phyloP scores from a whole-genome alignment of 2,329 filamentous ascomycete genomes.

The Anisogramma anomala region DNA sequence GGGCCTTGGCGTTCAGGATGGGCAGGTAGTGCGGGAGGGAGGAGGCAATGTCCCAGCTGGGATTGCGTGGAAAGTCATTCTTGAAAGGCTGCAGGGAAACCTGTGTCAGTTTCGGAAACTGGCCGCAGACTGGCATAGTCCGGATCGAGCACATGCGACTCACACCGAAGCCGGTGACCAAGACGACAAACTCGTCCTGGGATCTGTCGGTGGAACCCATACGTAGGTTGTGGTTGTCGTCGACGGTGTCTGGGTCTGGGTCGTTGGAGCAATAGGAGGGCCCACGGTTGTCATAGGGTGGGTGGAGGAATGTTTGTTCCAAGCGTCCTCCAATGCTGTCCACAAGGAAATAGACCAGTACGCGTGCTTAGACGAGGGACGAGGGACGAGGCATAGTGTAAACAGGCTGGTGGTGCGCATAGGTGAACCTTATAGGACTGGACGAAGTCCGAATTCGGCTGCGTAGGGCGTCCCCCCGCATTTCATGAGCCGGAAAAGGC shows the following conservation, averaged over 20 bases:
- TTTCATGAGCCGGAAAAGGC: not conserved
- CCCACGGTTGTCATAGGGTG: not conserved
- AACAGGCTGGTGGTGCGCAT: too few relatives aligned
- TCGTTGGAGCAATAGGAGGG: not conserved
- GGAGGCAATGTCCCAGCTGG: slow-evolving; percentile 67
- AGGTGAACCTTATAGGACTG: too few relatives aligned
- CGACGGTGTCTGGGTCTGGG: not conserved
- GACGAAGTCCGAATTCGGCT: too few relatives aligned
- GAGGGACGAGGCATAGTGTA: too few relatives aligned
- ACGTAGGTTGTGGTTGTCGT: not conserved
- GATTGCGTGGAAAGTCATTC: slow-evolving; percentile 59
- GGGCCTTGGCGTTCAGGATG: slow-evolving; percentile 32
- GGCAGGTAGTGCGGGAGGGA: slow-evolving; percentile 55
- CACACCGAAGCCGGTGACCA: slow-evolving; percentile 53
- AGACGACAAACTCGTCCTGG: slow-evolving; percentile 42
- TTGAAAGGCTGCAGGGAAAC: slow-evolving; percentile 59
- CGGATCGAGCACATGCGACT: slow-evolving; percentile 18
- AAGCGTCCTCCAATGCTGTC: too few relatives aligned
- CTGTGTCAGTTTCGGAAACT: slow-evolving; percentile 4
- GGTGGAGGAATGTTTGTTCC: not conserved
- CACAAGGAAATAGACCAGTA: too few relatives aligned
- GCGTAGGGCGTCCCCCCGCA: too few relatives aligned
- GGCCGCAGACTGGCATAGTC: not conserved
- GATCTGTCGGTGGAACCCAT: slow-evolving; percentile 22
- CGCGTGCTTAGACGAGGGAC: too few relatives aligned